These are phyloP conservation scores for Raddia guianensis DNA, from an alignment of 176 grass and related monocot genomes.

Conservation along the genomic window DNA sequence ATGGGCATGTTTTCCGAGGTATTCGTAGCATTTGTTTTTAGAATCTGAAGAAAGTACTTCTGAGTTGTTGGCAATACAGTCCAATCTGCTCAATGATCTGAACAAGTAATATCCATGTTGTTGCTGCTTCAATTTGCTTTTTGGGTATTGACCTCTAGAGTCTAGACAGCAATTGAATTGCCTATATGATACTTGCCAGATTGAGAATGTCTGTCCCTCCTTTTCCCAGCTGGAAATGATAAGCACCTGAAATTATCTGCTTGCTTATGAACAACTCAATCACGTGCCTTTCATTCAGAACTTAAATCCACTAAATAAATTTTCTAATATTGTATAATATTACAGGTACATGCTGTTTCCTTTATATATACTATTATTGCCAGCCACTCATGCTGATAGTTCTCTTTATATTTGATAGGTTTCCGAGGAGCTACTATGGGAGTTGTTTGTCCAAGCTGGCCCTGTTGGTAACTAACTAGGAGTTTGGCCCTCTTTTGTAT, in stretches of 20 bases:
- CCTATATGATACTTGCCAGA: not conserved
- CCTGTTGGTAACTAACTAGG: constrained; percentile 93
- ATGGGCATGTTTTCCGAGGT: not conserved
- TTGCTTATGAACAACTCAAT: constrained; percentile 15
- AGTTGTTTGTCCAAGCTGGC: constrained; percentile 95
- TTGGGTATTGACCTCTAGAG: not conserved
- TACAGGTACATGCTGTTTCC: not conserved
- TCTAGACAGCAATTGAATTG: not conserved
- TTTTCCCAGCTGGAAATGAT: not conserved
- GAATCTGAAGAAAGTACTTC: constrained; percentile 1
- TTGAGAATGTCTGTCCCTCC: not conserved
- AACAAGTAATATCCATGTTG: not conserved
- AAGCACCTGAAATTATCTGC: not conserved
- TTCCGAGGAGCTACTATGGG: constrained; percentile 86
- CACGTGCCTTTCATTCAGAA: not conserved
- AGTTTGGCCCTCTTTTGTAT: not conserved
- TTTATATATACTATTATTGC: not conserved
- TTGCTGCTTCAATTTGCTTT: not conserved
- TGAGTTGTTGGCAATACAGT: not conserved
- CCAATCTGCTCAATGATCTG: not conserved
- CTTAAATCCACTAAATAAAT: not conserved
- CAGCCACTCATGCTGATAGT: constrained; percentile 4
- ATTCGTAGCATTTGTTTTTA: not conserved
- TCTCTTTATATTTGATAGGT: constrained; percentile 47
- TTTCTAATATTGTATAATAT: not conserved